Conservation (phyloP, 345 rosid species). For the Corchorus olitorius region DNA sequence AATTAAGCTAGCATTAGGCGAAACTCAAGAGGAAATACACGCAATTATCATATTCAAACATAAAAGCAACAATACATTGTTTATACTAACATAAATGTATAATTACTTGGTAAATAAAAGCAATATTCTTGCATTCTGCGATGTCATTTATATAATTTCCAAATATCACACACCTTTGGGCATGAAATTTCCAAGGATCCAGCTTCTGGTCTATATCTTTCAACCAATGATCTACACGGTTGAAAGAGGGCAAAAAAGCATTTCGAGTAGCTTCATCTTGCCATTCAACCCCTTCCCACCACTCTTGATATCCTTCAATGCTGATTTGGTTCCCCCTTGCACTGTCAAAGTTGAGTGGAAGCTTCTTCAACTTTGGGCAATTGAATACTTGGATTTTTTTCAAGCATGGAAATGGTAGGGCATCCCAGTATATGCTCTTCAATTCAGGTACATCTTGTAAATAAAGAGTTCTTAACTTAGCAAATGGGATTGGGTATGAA, state of each 20-base stretch:
- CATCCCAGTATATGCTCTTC: conserved; percentile 15
- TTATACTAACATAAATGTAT: no score
- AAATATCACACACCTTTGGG: no score
- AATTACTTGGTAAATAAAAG: no score
- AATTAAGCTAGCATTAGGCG: no score
- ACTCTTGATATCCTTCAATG: conserved; percentile 10
- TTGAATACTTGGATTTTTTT: background rate
- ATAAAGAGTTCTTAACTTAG: no score
- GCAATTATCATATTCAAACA: no score
- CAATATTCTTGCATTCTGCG: no score
- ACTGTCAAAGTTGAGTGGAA: conserved; percentile 18
- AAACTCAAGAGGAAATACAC: no score
- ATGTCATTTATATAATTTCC: no score
- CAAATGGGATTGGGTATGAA: background rate
- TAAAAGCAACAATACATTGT: no score
- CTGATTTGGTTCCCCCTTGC: background rate
- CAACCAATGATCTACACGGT: background rate
- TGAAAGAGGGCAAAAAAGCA: conserved; percentile 17
- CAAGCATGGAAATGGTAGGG: background rate
- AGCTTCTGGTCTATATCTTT: background rate
- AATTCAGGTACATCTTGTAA: no score
- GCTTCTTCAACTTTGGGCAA: conserved; percentile 17
- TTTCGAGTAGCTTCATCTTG: conserved; percentile 18
- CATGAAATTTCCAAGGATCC: no score
- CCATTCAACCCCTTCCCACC: conserved; percentile 26